Evolutionary conservation across 768 basidiomycete species (phyloP), one percentile per base, ranked within the genome.

Genomic region (Dioszegia aurantiaca): DNA sequence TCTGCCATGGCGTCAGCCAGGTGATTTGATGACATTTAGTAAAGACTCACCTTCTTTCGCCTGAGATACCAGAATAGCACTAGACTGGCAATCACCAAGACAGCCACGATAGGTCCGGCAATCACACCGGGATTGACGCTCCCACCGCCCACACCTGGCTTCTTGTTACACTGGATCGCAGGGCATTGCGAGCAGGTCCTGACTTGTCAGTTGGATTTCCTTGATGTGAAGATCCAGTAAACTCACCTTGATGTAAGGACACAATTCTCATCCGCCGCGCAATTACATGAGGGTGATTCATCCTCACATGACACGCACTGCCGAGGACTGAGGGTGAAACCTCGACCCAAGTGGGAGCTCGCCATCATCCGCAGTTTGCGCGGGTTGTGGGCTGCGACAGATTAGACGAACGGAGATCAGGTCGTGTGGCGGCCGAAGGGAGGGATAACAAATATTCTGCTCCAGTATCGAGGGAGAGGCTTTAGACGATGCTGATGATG

Each of bases 111-210:
- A 2, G 75, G 75, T 31, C 75, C 72, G 36, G 73, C 73, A 40
- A 76, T 74, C 11, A 69, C 67, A 17, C 75, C 75, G 8, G 75
- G 65, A 40, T 73, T 74, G 42, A 76, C 60, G 0, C 68, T 59
- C 21, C 55, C 48, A 2, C 57, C 56, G 12, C 41, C 43, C 6
- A 59, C 59, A 12, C 52, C 58, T 10, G 65, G 51, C 2, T 58
- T 60, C 39, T 53, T 58, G 48, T 68, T 59, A 55, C 75, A 76
- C 53, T 71, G 64, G 46, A 76, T 73, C 8, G 65, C 53, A 6
- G 75, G 61, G 60, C 75, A 76, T 42, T 71, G 64, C 4, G 65
- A 63, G 55, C 75, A 76, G 48, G 75, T 74, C 45, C 75, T 74
- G 59, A 5, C 45, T 19, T 30, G 28, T 24, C 42, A 55, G 21